phyloP scores from a whole-genome alignment of 805 yeast genomes.

The Barnettozyma vustinii region DNA sequence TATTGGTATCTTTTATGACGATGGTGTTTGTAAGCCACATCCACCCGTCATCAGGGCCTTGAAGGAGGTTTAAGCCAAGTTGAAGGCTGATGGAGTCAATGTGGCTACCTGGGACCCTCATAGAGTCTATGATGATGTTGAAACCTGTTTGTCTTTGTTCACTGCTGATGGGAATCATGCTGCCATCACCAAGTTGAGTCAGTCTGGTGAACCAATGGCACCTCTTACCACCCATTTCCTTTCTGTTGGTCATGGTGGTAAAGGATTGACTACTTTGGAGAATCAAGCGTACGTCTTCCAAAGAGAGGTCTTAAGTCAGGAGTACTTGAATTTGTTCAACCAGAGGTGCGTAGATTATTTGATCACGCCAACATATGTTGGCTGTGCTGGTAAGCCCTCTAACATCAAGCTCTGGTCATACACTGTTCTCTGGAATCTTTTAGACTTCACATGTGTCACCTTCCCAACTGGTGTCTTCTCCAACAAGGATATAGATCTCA shows the following conservation, averaged over 20 bases:
- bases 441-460: slow-evolving; percentile 65
- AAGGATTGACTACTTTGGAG: slow-evolving; percentile 40
- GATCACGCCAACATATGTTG: slow-evolving; percentile 61
- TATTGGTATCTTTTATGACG: slow-evolving; percentile 58
- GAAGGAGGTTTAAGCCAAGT: slow-evolving; percentile 45
- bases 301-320: slow-evolving; percentile 55
- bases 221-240: slow-evolving; percentile 63
- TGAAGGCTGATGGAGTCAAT: slow-evolving; percentile 53
- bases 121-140: slow-evolving; percentile 51
- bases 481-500: slow-evolving; percentile 42
- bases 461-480: slow-evolving; percentile 44
- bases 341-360: slow-evolving; percentile 59
- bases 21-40: slow-evolving; percentile 59
- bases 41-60: slow-evolving; percentile 61
- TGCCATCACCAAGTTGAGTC: slow-evolving; percentile 45
- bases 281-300: slow-evolving; percentile 47
- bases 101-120: slow-evolving; percentile 55
- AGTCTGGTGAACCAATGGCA: slow-evolving; percentile 65
- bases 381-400: slow-evolving; percentile 63
- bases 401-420: slow-evolving; percentile 74
- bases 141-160: slow-evolving; percentile 46
- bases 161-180: slow-evolving; percentile 62
- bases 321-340: slow-evolving; percentile 50
- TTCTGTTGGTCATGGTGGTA: slow-evolving; percentile 54
- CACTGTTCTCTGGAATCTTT: slow-evolving; percentile 65